Percentiles rank a stretch among this genome's conserved stretches.
Evolutionary conservation across 1,284 basidiomycete genomes (phyloP).

Genomic region (Peniophora sp.): DNA sequence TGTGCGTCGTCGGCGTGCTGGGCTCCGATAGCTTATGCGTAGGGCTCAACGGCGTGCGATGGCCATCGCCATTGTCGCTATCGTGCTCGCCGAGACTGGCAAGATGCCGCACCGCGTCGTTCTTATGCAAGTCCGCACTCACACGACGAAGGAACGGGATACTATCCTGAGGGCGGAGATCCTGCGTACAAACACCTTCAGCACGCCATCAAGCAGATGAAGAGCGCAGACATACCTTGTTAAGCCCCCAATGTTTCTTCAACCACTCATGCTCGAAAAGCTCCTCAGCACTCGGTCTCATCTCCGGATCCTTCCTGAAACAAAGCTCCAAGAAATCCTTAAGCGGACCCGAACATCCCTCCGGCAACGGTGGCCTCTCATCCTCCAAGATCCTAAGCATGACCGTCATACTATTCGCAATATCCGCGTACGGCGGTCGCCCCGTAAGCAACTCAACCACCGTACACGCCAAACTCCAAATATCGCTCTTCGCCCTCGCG

Average conservation of each 20-base stretch:
- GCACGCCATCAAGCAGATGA: not conserved
- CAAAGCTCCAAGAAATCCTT: conserved; percentile 76
- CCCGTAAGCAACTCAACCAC: conserved; percentile 91
- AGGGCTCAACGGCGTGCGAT: conserved; percentile 13
- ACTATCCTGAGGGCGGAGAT: conserved; percentile 83
- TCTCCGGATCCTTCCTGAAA: conserved; percentile 81
- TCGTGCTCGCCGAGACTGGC: conserved; percentile 45
- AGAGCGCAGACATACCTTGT: conserved; percentile 48
- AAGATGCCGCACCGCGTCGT: conserved; percentile 51
- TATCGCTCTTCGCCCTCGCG: conserved; percentile 67
- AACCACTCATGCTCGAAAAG: conserved; percentile 91
- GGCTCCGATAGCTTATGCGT: conserved; percentile 9
- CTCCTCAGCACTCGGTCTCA: conserved; percentile 73
- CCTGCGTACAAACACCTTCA: conserved; percentile 31
- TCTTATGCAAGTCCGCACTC: conserved; percentile 75
- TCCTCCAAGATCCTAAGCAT: conserved; percentile 97
- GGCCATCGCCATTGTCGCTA: conserved; percentile 30
- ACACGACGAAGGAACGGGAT: conserved; percentile 90
- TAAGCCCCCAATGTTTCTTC: conserved; percentile 66
- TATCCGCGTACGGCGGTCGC: conserved; percentile 83
- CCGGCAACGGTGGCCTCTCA: conserved; percentile 78
- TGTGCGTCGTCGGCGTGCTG: conserved; percentile 11
- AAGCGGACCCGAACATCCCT: conserved; percentile 65
- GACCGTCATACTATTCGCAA: conserved; percentile 81
- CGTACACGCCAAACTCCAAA: conserved; percentile 94